Base-by-base conservation (phyloP, 192 early-diverging fungal species). In the Coemansia sp. region DNA sequence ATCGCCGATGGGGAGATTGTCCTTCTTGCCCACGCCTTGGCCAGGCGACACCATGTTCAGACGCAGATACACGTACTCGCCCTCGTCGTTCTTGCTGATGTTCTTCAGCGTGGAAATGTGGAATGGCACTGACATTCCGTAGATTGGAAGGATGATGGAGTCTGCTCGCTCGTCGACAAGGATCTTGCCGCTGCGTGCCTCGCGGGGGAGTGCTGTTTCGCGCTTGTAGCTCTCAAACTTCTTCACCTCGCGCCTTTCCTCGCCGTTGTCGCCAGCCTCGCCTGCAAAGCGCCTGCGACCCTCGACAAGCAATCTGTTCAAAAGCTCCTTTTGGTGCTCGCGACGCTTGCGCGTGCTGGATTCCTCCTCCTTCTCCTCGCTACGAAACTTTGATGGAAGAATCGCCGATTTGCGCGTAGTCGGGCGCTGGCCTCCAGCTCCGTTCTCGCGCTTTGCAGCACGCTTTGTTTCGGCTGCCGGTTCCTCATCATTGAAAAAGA, bases 21-120 rank as follows among this genome's bases (percentile, higher is more conserved):
- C 96, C 75, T 97, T 97, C 72, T 96, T 97, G 54, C 92, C 92
- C 26, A 87, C 87, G 9, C 93, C 89, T 76, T 95, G 94, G 7
- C 95, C 95, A 4, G 98, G 98, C 32, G 94, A 95, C 16, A 95
- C 78, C 81, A 99, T 91, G 74, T 99, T 99, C 67, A 99, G 88
- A 49, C 98, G 92, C 19, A 99, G 78, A 68, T 94, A 90, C 18
- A 92, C 88, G 65, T 87, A 92, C 46, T 95, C 93, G 56, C 92
- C 92, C 84, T 99, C 98, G 60, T 98, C 98, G 55, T 85, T 90
- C 80, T 98, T 98, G 77, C 87, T 90, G 8, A 93, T 89, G 73
- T 93, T 98, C 70, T 99, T 98, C 42, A 99, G 72, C 3, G 95
- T 95, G 12, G 94, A 93, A 62, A 99, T 93, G 75, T 99, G 98